These are phyloP conservation scores for Hortaea werneckii DNA, from an alignment of 2,329 filamentous ascomycete genomes.

Conservation along the genomic window DNA sequence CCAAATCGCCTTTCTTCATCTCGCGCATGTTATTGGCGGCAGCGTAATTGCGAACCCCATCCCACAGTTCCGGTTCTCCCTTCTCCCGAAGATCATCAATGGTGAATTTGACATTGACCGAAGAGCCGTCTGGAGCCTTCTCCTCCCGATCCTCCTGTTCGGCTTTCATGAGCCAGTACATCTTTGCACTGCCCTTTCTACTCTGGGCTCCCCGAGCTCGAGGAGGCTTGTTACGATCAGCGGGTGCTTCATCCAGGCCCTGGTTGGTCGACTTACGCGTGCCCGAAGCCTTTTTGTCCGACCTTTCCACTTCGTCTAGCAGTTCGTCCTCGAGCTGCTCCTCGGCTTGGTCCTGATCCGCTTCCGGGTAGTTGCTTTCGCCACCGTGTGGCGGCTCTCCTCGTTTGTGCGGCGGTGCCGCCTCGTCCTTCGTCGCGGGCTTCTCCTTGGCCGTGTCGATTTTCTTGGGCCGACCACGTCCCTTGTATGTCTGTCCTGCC, in stretches of 20 bases:
- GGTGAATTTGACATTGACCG: conserved; percentile 81
- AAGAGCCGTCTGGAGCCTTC: conserved; percentile 56
- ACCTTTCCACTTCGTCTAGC: conserved; percentile 8
- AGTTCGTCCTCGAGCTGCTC: conserved; percentile 22
- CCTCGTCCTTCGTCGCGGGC: conserved; percentile 7
- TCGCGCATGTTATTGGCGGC: conserved; percentile 82
- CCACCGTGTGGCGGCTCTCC: conserved; percentile 19
- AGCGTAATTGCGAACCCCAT: conserved; percentile 50
- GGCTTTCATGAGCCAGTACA: conserved; percentile 42
- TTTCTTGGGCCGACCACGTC: conserved; percentile 14
- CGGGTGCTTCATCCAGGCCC: conserved; percentile 10
- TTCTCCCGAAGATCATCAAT: conserved; percentile 77
- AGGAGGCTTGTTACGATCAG: conserved; percentile 1
- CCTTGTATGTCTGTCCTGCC: conserved; percentile 13
- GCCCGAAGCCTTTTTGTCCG: neutral
- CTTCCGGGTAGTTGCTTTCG: conserved; percentile 20
- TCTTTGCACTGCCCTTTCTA: conserved; percentile 1
- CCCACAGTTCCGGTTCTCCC: conserved; percentile 74
- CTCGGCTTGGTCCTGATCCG: conserved; percentile 18
- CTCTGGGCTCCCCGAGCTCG: too few species aligned
- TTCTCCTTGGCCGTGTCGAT: neutral
- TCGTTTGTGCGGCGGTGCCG: conserved; percentile 17
- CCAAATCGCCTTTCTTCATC: conserved; percentile 85
- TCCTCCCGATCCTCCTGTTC: conserved; percentile 78
- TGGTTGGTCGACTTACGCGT: neutral